These are phyloP conservation scores for Curvularia hawaiiensis DNA, from an alignment of 2,329 filamentous ascomycete species.

Conservation along the genomic window DNA sequence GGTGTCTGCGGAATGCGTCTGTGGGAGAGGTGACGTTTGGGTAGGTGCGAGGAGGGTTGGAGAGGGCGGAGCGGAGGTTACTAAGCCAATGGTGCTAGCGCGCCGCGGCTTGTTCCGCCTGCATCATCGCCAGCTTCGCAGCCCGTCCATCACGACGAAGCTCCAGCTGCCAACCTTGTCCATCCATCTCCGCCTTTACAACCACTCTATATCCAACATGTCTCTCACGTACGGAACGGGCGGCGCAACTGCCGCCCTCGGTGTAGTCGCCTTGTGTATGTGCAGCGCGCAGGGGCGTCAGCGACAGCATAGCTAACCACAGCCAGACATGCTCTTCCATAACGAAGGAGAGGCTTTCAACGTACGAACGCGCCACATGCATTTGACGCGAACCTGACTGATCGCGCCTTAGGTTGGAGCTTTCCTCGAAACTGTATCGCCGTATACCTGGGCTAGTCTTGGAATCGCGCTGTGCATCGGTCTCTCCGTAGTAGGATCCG, in stretches of 20 bases:
- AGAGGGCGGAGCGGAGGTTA: conserved; percentile 9
- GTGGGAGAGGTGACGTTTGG: conserved; percentile 15
- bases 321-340: conserved; percentile 95
- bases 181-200: conserved; percentile 29
- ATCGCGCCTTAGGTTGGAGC: conserved; percentile 71
- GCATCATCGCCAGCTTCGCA: conserved; percentile 36
- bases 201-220: conserved; percentile 58
- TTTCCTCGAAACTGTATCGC: conserved; percentile 93
- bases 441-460: conserved; percentile 88
- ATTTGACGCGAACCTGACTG: conserved; percentile 6
- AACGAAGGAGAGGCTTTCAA: conserved; percentile 96
- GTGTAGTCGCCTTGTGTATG: conserved; percentile 81
- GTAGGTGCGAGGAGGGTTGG: conserved; percentile 4
- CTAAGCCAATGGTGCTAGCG: conserved; percentile 19
- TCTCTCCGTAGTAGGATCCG: conserved; percentile 92
- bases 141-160: conserved; percentile 32
- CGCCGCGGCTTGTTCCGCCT: conserved; percentile 34
- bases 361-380: conserved; percentile 61
- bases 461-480: conserved; percentile 96
- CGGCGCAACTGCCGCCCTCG: conserved; percentile 69
- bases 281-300: conserved; percentile 28
- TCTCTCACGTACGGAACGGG: conserved; percentile 74
- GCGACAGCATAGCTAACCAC: conserved; percentile 37
- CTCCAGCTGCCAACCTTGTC: conserved; percentile 33
- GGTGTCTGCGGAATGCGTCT: conserved; percentile 16